Conservation (phyloP, 2,329 filamentous ascomycete species). For the Colletotrichum ledebouriae region DNA sequence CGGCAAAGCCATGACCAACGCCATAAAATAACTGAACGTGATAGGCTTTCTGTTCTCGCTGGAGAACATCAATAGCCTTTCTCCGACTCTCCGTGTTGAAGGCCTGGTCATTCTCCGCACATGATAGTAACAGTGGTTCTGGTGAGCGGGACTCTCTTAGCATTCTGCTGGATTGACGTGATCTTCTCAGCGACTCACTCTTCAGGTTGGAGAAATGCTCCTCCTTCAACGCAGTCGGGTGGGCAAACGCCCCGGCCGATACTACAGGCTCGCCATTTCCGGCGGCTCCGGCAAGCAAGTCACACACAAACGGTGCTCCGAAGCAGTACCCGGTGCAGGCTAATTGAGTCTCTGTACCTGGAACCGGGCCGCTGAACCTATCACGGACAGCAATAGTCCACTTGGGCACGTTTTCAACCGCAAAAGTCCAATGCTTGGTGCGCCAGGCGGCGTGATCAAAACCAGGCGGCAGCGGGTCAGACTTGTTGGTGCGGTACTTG, state of each 20-base stretch:
- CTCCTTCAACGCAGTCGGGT: conserved; percentile 64
- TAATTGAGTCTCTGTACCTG: conserved; percentile 49
- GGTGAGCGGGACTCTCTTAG: neutral
- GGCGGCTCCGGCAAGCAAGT: conserved; percentile 42
- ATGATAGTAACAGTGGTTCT: conserved; percentile 61
- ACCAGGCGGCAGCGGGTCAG: conserved; percentile 47
- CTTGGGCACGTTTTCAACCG: conserved; percentile 56
- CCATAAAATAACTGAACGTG: conserved; percentile 74
- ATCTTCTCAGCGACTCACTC: conserved; percentile 45
- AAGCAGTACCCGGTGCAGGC: conserved; percentile 59
- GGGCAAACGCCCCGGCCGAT: conserved; percentile 62
- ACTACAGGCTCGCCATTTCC: conserved; percentile 44
- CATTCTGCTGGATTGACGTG: neutral
- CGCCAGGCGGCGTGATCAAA: conserved; percentile 66
- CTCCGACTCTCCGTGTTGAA: conserved; percentile 56
- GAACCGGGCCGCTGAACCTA: conserved; percentile 50
- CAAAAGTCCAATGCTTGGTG: conserved; percentile 58
- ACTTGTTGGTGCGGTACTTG: conserved; percentile 52
- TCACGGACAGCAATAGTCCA: conserved; percentile 57
- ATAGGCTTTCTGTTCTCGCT: conserved; percentile 60
- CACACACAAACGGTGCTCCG: conserved; percentile 60
- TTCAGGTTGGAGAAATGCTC: conserved; percentile 57
- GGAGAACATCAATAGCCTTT: conserved; percentile 58
- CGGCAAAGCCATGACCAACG: conserved; percentile 74
- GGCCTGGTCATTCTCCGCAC: conserved; percentile 59